Percentiles rank a stretch among this genome's conserved stretches.
These are phyloP conservation scores for Suhomyces guaymorum DNA, from an alignment of 1,139 yeast species.

Conservation along the genomic window DNA sequence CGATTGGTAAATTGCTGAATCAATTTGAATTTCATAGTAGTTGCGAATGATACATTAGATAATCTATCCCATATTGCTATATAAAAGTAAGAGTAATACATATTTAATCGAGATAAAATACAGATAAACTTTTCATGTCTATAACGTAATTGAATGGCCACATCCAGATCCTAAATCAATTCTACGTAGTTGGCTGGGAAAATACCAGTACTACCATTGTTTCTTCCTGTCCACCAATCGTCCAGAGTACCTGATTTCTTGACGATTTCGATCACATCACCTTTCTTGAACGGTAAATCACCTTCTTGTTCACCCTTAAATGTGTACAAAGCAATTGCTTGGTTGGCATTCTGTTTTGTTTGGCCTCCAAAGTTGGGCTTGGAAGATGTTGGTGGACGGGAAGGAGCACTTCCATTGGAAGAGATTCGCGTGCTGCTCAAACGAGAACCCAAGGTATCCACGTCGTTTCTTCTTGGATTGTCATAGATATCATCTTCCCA, in stretches of 20 bases:
- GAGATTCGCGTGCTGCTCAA: constrained; percentile 34
- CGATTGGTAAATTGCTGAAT: too few relatives aligned
- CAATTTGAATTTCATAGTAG: too few relatives aligned
- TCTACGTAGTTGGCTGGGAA: constrained; percentile 98
- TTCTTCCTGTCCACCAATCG: constrained; percentile 98
- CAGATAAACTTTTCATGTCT: constrained; percentile 8
- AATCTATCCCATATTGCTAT: too few relatives aligned
- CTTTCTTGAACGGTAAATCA: constrained; percentile 88
- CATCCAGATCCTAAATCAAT: constrained; percentile 47
- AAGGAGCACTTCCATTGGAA: constrained; percentile 28
- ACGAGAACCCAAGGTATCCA: constrained; percentile 36
- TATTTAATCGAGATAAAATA: constrained; percentile 3
- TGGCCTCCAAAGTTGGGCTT: constrained; percentile 55
- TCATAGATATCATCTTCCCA: constrained; percentile 92
- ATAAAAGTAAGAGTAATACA: too few relatives aligned
- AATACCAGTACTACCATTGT: constrained; percentile 81
- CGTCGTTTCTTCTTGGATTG: constrained; percentile 41
- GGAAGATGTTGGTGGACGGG: constrained; percentile 40
- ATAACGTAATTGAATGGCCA: constrained; percentile 1
- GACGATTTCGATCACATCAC: constrained; percentile 87
- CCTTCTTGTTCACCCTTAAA: constrained; percentile 92
- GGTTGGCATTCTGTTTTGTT: constrained; percentile 53
- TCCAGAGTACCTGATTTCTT: constrained; percentile 85
- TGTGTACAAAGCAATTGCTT: constrained; percentile 86
- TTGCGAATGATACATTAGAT: too few relatives aligned